A percentile compares a stretch with the other conserved stretches of the same genome.
These are phyloP conservation scores for Pyrenula massariospora DNA, from an alignment of 495 filamentous ascomycete species.

Conservation along the genomic window DNA sequence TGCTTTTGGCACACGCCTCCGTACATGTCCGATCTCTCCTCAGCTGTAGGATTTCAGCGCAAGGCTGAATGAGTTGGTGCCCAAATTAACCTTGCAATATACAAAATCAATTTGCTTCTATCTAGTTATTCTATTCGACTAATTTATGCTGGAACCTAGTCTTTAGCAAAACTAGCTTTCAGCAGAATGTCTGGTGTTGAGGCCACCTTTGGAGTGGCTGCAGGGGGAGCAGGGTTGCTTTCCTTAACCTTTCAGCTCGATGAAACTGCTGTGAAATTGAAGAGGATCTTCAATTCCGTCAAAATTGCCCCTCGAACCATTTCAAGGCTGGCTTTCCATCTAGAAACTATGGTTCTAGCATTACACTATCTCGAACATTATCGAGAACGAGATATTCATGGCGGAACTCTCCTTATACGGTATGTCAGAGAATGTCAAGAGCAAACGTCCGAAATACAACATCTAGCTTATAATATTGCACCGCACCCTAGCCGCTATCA, in stretches of 20 bases:
- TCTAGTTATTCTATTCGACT: too few species aligned
- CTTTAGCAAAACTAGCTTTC: too few species aligned
- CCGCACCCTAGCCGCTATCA: too few species aligned
- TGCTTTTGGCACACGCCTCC: too few species aligned
- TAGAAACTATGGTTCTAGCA: not conserved
- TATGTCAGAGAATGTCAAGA: not conserved
- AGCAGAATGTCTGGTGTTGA: not conserved
- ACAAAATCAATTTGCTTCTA: too few species aligned
- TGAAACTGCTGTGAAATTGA: not conserved
- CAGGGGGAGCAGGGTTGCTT: not conserved
- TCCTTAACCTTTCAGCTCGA: not conserved
- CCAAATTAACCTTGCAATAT: too few species aligned
- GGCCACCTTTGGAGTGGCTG: not conserved
- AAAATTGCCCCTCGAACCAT: not conserved
- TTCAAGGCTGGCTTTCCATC: not conserved
- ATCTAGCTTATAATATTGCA: slow-evolving; percentile 17
- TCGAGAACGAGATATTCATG: not conserved
- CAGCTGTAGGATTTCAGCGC: too few species aligned
- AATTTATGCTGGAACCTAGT: too few species aligned
- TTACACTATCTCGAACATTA: not conserved
- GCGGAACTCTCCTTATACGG: not conserved
- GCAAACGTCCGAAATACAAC: not conserved
- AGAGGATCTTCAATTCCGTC: not conserved
- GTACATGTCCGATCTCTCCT: too few species aligned
- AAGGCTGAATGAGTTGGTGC: too few species aligned